phyloP scores from a whole-genome alignment of 2,329 filamentous ascomycete genomes.

The Pseudogymnoascus sp. region DNA sequence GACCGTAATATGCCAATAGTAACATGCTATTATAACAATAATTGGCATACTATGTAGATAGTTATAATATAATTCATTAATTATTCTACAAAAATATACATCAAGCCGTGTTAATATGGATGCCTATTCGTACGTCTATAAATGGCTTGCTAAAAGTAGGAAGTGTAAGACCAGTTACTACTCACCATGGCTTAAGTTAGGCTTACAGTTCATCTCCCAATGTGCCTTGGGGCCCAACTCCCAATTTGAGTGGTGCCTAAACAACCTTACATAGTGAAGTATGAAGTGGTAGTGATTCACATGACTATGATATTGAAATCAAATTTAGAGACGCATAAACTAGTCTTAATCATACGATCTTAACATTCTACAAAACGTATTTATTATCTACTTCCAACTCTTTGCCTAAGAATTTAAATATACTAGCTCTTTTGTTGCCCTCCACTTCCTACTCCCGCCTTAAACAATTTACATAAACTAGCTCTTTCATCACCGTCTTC shows the following conservation, averaged over 20 bases:
- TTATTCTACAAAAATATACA: not conserved
- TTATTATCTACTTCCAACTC: not conserved
- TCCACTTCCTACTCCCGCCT: no score
- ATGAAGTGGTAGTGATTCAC: not conserved
- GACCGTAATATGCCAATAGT: not conserved
- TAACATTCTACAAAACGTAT: not conserved
- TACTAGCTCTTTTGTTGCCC: no score
- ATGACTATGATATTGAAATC: not conserved
- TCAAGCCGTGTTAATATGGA: no score
- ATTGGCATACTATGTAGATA: not conserved
- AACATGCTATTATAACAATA: not conserved
- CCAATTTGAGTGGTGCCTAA: not conserved
- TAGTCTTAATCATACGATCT: not conserved
- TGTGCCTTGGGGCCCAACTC: not conserved
- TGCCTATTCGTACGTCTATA: no score
- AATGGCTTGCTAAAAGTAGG: not conserved
- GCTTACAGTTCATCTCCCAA: not conserved
- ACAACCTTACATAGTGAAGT: not conserved
- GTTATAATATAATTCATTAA: not conserved
- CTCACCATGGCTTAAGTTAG: not conserved
- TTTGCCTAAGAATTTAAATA: no score
- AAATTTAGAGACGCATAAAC: not conserved
- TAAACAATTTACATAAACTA: not conserved
- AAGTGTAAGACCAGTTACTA: not conserved
- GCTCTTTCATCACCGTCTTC: not conserved